Evolutionary conservation across 129 eudicot genomes (phyloP).

Genomic region (Kitagawia praeruptora): DNA sequence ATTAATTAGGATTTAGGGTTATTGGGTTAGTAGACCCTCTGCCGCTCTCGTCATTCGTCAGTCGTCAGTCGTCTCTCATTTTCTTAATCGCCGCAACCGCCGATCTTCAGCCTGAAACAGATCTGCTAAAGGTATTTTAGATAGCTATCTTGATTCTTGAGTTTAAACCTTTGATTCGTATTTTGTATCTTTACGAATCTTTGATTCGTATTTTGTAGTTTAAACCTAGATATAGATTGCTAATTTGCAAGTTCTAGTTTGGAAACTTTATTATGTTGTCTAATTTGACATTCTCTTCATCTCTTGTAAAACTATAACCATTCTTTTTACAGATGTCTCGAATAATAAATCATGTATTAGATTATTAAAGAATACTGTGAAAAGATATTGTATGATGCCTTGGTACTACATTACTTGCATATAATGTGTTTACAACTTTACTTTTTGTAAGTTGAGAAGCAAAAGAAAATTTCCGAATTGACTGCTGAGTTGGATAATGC

Average conservation of each 20-base stretch:
- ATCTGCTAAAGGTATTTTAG: too few species aligned
- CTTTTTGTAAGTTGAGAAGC: constrained; percentile 23
- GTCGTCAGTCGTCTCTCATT: too few species aligned
- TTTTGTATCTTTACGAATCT: too few species aligned
- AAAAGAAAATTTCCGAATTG: constrained; percentile 21
- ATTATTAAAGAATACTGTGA: background rate
- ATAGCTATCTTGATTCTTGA: too few species aligned
- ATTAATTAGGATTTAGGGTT: too few species aligned
- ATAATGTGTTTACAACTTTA: background rate
- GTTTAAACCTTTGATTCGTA: too few species aligned
- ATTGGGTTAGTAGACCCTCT: too few species aligned
- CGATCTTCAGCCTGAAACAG: too few species aligned
- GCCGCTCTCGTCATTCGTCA: too few species aligned
- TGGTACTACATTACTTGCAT: background rate
- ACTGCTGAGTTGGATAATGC: constrained; percentile 21
- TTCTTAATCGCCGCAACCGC: too few species aligned
- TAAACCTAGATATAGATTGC: too few species aligned
- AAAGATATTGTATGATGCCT: background rate
- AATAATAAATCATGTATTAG: background rate
- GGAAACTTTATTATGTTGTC: background rate
- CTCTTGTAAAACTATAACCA: background rate
- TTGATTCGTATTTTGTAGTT: too few species aligned
- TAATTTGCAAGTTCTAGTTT: background rate
- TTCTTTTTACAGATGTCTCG: background rate
- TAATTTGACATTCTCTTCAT: background rate